Evolutionary conservation across 371 early-diverging fungal species (phyloP).

Genomic region (Fennellomyces sp.): DNA sequence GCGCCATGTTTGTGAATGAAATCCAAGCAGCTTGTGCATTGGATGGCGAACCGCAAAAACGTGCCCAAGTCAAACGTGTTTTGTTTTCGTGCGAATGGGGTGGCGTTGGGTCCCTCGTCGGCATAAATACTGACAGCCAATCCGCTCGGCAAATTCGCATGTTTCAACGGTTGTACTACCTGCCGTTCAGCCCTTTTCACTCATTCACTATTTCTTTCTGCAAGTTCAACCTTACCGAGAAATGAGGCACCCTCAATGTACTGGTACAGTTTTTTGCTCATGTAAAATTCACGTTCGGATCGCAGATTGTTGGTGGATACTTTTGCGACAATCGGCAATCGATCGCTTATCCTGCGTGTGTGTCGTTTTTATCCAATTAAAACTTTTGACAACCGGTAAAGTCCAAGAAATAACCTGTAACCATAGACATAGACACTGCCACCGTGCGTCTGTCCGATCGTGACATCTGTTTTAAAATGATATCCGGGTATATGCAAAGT

Average conservation of each 20-base stretch:
- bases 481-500: slow-evolving; percentile 40
- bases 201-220: too few species aligned
- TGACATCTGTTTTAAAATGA: slow-evolving; percentile 35
- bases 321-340: too few species aligned
- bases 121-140: slow-evolving; percentile 40
- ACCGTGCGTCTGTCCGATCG: slow-evolving; percentile 35
- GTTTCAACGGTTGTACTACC: slow-evolving; percentile 42
- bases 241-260: not conserved
- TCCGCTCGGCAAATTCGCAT: slow-evolving; percentile 37
- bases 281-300: slow-evolving; percentile 43
- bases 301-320: slow-evolving; percentile 32
- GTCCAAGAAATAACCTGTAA: too few species aligned
- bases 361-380: too few species aligned
- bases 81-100: not conserved
- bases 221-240: not conserved
- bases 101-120: slow-evolving; percentile 38
- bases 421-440: slow-evolving; percentile 42
- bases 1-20: slow-evolving; percentile 45
- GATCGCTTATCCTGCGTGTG: too few species aligned
- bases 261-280: slow-evolving; percentile 39
- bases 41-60: slow-evolving; percentile 46
- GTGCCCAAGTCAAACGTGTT: slow-evolving; percentile 31
- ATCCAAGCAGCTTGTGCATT: slow-evolving; percentile 44
- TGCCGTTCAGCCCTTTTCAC: too few species aligned
- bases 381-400: too few species aligned